These are phyloP conservation scores for Haematococcus lacustris DNA, from an alignment of 139 green algal genomes.

Conservation along the genomic window DNA sequence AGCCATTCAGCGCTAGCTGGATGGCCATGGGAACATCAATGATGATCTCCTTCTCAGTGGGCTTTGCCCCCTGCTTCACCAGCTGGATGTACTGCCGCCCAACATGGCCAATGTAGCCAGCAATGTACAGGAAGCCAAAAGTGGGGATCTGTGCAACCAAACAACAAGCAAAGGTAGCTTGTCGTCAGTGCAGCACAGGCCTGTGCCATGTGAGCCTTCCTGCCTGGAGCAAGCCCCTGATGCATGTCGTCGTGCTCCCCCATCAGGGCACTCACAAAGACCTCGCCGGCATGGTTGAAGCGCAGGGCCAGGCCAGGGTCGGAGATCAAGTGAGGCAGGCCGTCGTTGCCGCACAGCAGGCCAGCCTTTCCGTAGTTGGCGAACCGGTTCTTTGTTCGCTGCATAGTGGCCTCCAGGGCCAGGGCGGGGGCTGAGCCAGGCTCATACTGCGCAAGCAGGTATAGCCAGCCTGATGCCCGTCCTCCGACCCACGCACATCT, in stretches of 20 bases:
- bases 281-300: slow-evolving; percentile 89
- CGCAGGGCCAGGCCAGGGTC: slow-evolving; percentile 90
- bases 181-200: not conserved
- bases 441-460: slow-evolving; percentile 93
- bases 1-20: slow-evolving; percentile 55
- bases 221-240: no score
- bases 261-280: slow-evolving; percentile 78
- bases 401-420: slow-evolving; percentile 89
- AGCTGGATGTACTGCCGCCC: slow-evolving; percentile 85
- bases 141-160: slow-evolving; percentile 79
- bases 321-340: slow-evolving; percentile 95
- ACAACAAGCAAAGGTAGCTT: not conserved
- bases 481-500: no score
- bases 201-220: no score
- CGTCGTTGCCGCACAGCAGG: slow-evolving; percentile 95
- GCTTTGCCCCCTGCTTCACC: slow-evolving; percentile 33
- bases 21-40: slow-evolving; percentile 89
- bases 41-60: slow-evolving; percentile 96
- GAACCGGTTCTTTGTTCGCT: slow-evolving; percentile 90
- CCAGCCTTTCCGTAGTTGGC: slow-evolving; percentile 82
- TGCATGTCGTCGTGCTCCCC: no score
- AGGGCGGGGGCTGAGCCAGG: slow-evolving; percentile 74
- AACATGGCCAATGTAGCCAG: slow-evolving; percentile 93
- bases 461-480: no score
- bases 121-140: slow-evolving; percentile 95